These are phyloP conservation scores for Arthrobotrys musiformis DNA, from an alignment of 2,329 filamentous ascomycete genomes.

Conservation along the genomic window DNA sequence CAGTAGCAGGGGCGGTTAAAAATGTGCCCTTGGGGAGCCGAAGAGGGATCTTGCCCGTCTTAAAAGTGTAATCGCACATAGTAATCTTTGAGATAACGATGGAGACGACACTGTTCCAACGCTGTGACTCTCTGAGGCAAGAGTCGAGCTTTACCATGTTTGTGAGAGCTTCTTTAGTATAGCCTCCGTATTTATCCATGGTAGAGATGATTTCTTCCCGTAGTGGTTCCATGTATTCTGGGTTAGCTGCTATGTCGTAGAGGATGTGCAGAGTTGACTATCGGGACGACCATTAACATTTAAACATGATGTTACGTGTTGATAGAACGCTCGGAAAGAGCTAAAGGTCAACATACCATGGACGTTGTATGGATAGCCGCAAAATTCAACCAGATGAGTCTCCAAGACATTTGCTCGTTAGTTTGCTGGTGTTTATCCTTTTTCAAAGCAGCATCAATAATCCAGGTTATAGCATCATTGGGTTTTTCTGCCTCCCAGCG, in stretches of 20 bases:
- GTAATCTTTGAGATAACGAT: constrained; percentile 53
- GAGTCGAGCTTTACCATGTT: constrained; percentile 64
- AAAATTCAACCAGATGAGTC: constrained; percentile 55
- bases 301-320: too few species aligned
- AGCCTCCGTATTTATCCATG: constrained; percentile 59
- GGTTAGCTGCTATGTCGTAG: constrained; percentile 62
- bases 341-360: constrained; percentile 9
- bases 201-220: constrained; percentile 62
- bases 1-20: constrained; percentile 56
- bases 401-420: constrained; percentile 40
- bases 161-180: constrained; percentile 62
- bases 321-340: too few species aligned
- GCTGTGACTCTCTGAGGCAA: constrained; percentile 64
- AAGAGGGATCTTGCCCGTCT: not conserved
- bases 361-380: constrained; percentile 57
- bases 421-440: constrained; percentile 17
- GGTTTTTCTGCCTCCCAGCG: constrained; percentile 32
- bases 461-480: constrained; percentile 56
- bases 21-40: constrained; percentile 45
- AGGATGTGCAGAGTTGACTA: constrained; percentile 62
- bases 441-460: constrained; percentile 47
- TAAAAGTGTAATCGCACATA: constrained; percentile 9
- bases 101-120: constrained; percentile 63
- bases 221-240: constrained; percentile 59
- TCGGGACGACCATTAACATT: not conserved